These are phyloP conservation scores for Yamadazyma phyllophila DNA, from an alignment of 805 yeast species.

Conservation along the genomic window DNA sequence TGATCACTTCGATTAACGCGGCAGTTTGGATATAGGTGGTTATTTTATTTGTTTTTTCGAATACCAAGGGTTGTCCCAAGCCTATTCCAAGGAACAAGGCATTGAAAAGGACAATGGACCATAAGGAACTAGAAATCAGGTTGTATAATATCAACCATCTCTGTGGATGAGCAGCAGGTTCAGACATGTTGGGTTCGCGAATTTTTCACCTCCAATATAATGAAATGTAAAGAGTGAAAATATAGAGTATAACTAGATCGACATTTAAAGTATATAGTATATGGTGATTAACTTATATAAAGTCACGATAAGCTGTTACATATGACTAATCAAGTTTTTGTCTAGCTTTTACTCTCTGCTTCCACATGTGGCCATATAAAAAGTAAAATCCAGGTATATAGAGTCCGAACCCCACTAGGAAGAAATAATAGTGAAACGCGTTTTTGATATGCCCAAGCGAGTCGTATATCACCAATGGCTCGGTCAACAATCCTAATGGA, in stretches of 20 bases:
- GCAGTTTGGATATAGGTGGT: conserved; percentile 70
- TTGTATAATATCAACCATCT: conserved; percentile 43
- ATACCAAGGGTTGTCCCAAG: conserved; percentile 66
- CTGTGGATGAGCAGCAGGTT: conserved; percentile 18
- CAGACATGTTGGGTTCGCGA: conserved; percentile 7
- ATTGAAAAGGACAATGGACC: conserved; percentile 42
- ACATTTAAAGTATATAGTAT: not conserved
- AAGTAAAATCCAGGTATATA: conserved; percentile 31
- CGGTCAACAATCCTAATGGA: conserved; percentile 29
- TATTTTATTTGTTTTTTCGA: conserved; percentile 54
- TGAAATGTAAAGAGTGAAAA: too few species aligned
- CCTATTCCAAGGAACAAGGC: conserved; percentile 30
- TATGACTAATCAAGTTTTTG: not conserved
- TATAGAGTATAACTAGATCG: too few species aligned
- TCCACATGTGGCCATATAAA: conserved; percentile 30
- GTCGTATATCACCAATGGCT: conserved; percentile 25
- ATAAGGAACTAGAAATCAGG: conserved; percentile 40
- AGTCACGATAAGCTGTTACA: too few species aligned
- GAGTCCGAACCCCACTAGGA: conserved; percentile 21
- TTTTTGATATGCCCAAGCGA: conserved; percentile 14
- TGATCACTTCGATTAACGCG: conserved; percentile 79
- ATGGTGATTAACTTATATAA: too few species aligned
- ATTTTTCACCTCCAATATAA: not conserved
- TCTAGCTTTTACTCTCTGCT: conserved; percentile 23
- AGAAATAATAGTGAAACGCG: conserved; percentile 18